Evolutionary conservation across 1,284 basidiomycete species (phyloP), one percentile per base, ranked within the genome.

Genomic region (Cutaneotrichosporon spelunceum): DNA sequence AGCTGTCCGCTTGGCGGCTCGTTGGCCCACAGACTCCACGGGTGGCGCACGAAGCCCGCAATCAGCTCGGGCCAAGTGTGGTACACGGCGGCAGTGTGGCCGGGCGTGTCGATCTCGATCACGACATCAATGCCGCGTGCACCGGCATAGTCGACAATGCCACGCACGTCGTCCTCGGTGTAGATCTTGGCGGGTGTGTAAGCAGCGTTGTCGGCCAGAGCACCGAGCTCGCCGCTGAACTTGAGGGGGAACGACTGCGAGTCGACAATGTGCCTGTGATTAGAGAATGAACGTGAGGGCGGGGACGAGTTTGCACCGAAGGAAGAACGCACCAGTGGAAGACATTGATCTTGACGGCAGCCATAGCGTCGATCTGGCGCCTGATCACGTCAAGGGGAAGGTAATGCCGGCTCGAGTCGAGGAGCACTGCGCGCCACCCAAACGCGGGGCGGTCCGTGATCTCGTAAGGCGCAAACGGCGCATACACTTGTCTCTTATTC

Each of bases 1-100:
- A 93, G 82, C 78, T 92, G 90, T 39, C 91, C 91, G 0, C 90
- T 83, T 1, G 91, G 91, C 4, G 90, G 90, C 72, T 91, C 87
- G 54, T 58, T 47, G 10, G 65, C 65, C 48, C 50, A 36, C 7
- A 5, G 19, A 2, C 30, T 47, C 88, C 88, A 91, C 0, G 88
- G 87, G 27, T 50, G 48, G 8, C 16, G 26, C 8, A 29, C 27
- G 19, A 29, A 50, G 26, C 48, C 48, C 10, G 3, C 89, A 50
- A 93, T 79, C 68, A 86, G 83, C 45, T 91, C 87, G 0, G 89
- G 88, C 72, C 87, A 84, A 0, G 88, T 78, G 44, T 84, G 77
- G 2, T 82, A 82, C 52, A 93, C 87, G 59, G 82, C 79, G 5
- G 87, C 81, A 5, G 89, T 91, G 53, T 66, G 60, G 14, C 60